These are phyloP conservation scores for Microglena sp. DNA, from an alignment of 139 green algal species.

Conservation along the genomic window DNA sequence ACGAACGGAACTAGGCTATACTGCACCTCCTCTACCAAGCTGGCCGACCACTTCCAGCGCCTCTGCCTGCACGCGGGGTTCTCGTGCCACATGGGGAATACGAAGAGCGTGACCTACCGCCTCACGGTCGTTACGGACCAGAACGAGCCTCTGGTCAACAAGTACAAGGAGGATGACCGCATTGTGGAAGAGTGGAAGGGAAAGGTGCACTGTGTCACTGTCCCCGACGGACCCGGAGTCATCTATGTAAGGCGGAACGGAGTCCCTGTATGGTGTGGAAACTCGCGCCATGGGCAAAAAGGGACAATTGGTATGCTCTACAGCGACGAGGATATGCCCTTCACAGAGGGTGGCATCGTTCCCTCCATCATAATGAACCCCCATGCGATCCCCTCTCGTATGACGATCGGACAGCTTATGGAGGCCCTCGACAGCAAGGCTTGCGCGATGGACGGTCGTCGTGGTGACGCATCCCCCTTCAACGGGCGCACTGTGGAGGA, in stretches of 20 bases:
- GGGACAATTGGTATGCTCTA: slow-evolving; percentile 14
- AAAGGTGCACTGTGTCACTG: slow-evolving; percentile 7
- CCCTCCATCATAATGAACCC: slow-evolving; percentile 99
- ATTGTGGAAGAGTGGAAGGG: too few species aligned
- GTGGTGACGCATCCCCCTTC: slow-evolving; percentile 32
- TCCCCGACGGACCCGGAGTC: slow-evolving; percentile 3
- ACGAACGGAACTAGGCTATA: too few species aligned
- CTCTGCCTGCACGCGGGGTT: slow-evolving; percentile 5
- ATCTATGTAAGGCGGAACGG: slow-evolving; percentile 4
- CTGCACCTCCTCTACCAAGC: too few species aligned
- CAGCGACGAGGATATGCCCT: slow-evolving; percentile 46
- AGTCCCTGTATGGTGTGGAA: slow-evolving; percentile 2
- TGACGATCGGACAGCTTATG: slow-evolving; percentile 98
- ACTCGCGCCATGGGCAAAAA: slow-evolving; percentile 16
- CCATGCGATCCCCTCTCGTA: slow-evolving; percentile 95
- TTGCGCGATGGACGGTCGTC: slow-evolving; percentile 26
- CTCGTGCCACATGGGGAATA: background rate
- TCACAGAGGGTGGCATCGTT: slow-evolving; percentile 66
- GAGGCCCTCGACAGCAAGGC: slow-evolving; percentile 67
- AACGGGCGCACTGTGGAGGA: slow-evolving; percentile 21
- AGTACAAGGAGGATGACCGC: too few species aligned
- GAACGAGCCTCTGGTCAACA: too few species aligned
- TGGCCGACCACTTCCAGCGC: background rate
- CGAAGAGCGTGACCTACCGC: too few species aligned
- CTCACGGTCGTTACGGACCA: too few species aligned